Conservation (phyloP, 75 land plant genomes). For the Larix kaempferi region DNA sequence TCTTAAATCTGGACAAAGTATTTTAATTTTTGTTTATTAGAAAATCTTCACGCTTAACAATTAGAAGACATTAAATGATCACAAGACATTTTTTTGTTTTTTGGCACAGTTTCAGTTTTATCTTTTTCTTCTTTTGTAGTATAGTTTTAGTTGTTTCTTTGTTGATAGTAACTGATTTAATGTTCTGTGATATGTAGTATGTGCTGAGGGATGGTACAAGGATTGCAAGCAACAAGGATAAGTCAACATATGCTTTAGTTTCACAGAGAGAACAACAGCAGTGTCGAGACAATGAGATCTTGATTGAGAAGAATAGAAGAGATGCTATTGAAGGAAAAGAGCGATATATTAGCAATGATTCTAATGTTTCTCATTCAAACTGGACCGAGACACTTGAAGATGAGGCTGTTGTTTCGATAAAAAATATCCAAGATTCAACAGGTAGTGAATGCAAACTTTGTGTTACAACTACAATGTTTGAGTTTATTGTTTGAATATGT, state of each 20-base stretch:
- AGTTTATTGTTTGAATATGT: background rate
- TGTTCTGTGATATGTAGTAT: conserved; percentile 34
- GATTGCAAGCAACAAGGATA: conserved; percentile 41
- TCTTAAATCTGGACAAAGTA: too few relatives aligned
- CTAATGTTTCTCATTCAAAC: too few relatives aligned
- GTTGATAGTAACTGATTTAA: too few relatives aligned
- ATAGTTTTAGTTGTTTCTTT: too few relatives aligned
- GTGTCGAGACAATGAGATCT: background rate
- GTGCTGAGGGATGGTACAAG: conserved; percentile 36
- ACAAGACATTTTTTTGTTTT: too few relatives aligned
- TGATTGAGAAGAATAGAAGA: conserved; percentile 5
- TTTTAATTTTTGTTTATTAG: too few relatives aligned
- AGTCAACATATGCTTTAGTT: conserved; percentile 31
- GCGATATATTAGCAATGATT: background rate
- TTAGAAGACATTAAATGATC: too few relatives aligned
- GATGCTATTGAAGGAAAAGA: background rate
- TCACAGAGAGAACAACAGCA: conserved; percentile 22
- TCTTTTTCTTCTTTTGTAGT: too few relatives aligned
- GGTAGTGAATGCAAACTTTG: background rate
- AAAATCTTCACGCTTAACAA: too few relatives aligned
- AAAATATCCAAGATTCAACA: background rate
- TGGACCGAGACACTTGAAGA: background rate
- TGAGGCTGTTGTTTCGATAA: background rate
- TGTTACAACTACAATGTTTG: background rate
- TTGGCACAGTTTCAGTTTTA: too few relatives aligned